Evolutionary conservation across 2,329 filamentous ascomycete species (phyloP), one percentile per base, ranked within the genome.

Genomic region (Lachnellula hyalina): DNA sequence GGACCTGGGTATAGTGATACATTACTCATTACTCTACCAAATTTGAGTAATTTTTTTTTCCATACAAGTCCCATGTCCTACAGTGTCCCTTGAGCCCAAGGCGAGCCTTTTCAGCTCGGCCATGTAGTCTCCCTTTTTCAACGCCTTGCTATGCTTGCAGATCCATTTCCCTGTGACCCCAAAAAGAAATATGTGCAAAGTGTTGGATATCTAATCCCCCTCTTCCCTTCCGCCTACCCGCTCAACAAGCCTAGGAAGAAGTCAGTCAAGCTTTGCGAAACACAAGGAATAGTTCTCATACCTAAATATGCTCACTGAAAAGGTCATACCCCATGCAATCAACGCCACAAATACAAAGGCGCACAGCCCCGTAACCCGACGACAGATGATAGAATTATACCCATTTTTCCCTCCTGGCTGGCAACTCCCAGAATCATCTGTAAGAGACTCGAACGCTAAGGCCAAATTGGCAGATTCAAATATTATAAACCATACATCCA

Each of bases 401-500:
- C 74, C 62, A 40, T 63, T 73, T 56, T 60, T 68, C 60, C 57
- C 72, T 64, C 71, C 67, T 72, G 11, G 9, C 9, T 67, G 81
- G 78, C 70, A 90, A 36, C 75, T 73, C 69, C 84, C 85, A 41
- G 77, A 76, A 32, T 78, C 74, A 63, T 86, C 81, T 5, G 78
- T 86, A 52, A 96, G 75, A 8, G 90, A 87, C 68, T 90, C 88
- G 69, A 96, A 96, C 1, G 93, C 92, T 60, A 99, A 76, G 41
- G 90, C 89, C 25, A 96, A 81, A 73, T 96, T 97, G 50, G 92
- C 91, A 4, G 92, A 91, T 71, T 96, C 93, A 75, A 99, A 96
- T 42, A 97, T 92, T 67, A 99, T 96, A 70, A 99, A 99, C 66
- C 96, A 86, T 3, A 99, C 79, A 72, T 99, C 94, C 54, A 96